Percentiles rank a stretch among this genome's conserved stretches.
These are phyloP conservation scores for Rhizophora mangle DNA, from an alignment of 345 rosid genomes.

Conservation along the genomic window DNA sequence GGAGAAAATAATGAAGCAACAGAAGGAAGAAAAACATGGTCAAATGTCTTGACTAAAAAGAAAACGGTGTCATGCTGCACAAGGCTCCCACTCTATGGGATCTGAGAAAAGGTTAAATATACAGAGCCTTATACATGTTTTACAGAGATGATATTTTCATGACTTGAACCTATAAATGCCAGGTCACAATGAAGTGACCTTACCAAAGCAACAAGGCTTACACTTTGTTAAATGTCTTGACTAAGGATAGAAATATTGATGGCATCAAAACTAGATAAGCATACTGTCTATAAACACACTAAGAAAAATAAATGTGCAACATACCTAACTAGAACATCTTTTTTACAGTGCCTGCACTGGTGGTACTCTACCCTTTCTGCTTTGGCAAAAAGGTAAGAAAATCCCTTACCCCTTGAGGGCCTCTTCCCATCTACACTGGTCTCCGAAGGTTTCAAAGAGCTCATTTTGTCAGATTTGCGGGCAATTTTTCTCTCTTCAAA, in stretches of 20 bases:
- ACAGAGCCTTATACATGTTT: no score
- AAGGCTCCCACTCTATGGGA: no score
- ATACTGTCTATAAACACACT: neutral
- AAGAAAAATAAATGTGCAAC: neutral
- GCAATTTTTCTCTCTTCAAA: constrained; percentile 89
- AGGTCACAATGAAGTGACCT: no score
- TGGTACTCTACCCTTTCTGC: constrained; percentile 68
- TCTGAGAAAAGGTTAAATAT: no score
- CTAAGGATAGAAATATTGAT: neutral
- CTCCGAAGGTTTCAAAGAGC: constrained; percentile 42
- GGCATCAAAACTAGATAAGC: neutral
- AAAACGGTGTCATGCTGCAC: no score
- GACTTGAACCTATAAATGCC: no score
- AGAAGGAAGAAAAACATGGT: neutral
- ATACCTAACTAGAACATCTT: constrained; percentile 68
- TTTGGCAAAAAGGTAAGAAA: constrained; percentile 68
- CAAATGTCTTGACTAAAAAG: no score
- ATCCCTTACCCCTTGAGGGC: constrained; percentile 52
- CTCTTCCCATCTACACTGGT: constrained; percentile 31
- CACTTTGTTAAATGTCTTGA: no score
- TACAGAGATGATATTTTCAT: no score
- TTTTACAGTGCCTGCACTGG: constrained; percentile 81
- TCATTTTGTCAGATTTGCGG: constrained; percentile 46
- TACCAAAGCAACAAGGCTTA: no score
- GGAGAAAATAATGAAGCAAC: neutral